Evolutionary conservation across 331 rosid genomes (phyloP).

Genomic region (Telfairia occidentalis): DNA sequence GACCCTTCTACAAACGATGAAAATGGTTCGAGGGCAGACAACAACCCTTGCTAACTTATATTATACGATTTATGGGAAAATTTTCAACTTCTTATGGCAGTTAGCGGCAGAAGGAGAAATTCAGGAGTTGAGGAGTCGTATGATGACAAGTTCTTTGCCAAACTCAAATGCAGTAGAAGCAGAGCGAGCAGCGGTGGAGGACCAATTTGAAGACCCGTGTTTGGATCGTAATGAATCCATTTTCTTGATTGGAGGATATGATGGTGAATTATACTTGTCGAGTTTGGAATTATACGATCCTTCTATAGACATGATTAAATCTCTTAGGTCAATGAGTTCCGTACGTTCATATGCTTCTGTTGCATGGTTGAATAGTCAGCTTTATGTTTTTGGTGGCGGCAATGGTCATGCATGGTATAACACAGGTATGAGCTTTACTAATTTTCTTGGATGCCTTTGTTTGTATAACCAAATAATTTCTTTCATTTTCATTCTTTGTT

Average conservation of each 20-base stretch:
- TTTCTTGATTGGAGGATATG: constrained; percentile 59
- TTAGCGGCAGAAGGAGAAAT: constrained; percentile 33
- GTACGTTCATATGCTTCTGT: constrained; percentile 36
- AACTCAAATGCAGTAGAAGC: constrained; percentile 13
- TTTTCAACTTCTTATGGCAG: constrained; percentile 22
- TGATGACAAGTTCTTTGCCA: constrained; percentile 1
- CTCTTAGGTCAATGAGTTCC: constrained; percentile 28
- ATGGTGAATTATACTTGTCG: constrained; percentile 44
- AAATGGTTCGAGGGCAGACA: neutral
- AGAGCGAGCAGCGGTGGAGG: constrained; percentile 21
- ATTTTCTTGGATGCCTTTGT: constrained; percentile 1
- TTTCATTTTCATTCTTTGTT: constrained; percentile 12
- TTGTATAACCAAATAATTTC: neutral
- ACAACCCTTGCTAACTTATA: neutral
- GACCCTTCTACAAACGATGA: neutral
- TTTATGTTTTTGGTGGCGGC: constrained; percentile 43
- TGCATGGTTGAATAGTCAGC: constrained; percentile 31
- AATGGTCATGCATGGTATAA: constrained; percentile 32
- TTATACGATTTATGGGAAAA: constrained; percentile 3
- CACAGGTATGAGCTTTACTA: constrained; percentile 26
- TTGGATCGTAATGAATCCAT: constrained; percentile 47
- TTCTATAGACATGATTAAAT: constrained; percentile 33
- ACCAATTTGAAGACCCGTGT: constrained; percentile 16
- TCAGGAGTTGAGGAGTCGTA: constrained; percentile 25
- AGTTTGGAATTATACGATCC: constrained; percentile 42